Evolutionary conservation across 192 early-diverging fungal genomes (phyloP).

Genomic region (Backusella luteola): DNA sequence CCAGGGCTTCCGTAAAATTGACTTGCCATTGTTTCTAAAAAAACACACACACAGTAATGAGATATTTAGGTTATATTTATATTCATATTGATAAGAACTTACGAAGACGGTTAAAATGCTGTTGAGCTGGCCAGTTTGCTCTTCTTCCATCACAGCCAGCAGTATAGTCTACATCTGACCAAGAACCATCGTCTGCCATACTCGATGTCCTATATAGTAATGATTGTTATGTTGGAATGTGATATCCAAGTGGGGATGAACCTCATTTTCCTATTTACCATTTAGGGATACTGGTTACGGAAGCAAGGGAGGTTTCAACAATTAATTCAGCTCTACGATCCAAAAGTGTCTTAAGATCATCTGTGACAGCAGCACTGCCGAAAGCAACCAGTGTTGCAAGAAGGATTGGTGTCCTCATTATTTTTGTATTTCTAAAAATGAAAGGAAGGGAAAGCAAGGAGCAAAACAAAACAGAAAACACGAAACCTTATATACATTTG

Average conservation of each 20-base stretch:
- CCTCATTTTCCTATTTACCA: neutral
- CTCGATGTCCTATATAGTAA: neutral
- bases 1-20: neutral
- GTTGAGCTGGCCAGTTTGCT: conserved; percentile 28
- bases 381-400: neutral
- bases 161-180: conserved; percentile 30
- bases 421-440: neutral
- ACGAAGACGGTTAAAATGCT: conserved; percentile 23
- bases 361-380: neutral
- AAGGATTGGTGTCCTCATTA: neutral
- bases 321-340: neutral
- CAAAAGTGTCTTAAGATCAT: neutral
- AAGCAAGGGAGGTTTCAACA: neutral
- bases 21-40: conserved; percentile 20
- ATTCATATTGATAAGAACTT: neutral
- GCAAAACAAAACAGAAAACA: conserved; percentile 6
- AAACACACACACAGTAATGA: neutral
- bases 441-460: neutral
- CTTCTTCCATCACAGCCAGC: conserved; percentile 24
- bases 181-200: conserved; percentile 11
- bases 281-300: neutral
- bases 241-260: neutral
- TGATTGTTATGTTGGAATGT: neutral
- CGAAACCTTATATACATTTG: neutral
- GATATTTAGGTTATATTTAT: neutral